These are phyloP conservation scores for Mucuna pruriens DNA, from an alignment of 306 rosid species.

Conservation along the genomic window DNA sequence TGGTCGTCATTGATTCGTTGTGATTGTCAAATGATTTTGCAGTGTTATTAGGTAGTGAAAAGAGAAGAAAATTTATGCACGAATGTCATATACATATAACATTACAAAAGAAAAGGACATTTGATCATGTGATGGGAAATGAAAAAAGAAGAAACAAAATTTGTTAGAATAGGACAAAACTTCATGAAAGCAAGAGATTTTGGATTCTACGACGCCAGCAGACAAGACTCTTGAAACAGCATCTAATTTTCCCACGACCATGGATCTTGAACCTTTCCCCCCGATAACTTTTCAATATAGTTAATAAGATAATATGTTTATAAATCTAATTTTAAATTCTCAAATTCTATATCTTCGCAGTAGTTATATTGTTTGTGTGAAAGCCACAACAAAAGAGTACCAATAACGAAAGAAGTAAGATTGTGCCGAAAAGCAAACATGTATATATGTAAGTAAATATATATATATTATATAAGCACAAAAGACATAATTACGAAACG, in stretches of 20 bases:
- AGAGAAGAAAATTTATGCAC: constrained; percentile 34
- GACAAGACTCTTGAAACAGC: constrained; percentile 29
- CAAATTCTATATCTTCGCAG: not conserved
- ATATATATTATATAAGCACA: not conserved
- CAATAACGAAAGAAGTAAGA: constrained; percentile 39
- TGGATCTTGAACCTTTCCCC: constrained; percentile 6
- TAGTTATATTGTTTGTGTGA: constrained; percentile 4
- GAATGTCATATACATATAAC: constrained; percentile 22
- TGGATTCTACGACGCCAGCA: constrained; percentile 23
- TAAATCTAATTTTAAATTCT: constrained; percentile 3
- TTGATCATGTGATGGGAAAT: constrained; percentile 27
- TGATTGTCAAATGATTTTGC: constrained; percentile 15
- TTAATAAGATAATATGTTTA: not conserved
- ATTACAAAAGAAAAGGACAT: constrained; percentile 34
- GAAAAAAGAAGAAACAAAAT: constrained; percentile 16
- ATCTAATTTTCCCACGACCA: constrained; percentile 24
- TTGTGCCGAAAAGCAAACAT: constrained; percentile 39
- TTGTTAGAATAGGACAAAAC: constrained; percentile 39
- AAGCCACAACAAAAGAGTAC: constrained; percentile 36
- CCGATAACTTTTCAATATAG: not conserved
- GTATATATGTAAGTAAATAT: not conserved
- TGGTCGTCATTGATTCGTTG: too few relatives aligned
- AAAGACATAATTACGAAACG: constrained; percentile 27
- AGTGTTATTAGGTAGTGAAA: constrained; percentile 21
- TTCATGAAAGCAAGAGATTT: constrained; percentile 28